Evolutionary conservation across 192 early-diverging fungal genomes (phyloP).

Genomic region (Backusella circina): DNA sequence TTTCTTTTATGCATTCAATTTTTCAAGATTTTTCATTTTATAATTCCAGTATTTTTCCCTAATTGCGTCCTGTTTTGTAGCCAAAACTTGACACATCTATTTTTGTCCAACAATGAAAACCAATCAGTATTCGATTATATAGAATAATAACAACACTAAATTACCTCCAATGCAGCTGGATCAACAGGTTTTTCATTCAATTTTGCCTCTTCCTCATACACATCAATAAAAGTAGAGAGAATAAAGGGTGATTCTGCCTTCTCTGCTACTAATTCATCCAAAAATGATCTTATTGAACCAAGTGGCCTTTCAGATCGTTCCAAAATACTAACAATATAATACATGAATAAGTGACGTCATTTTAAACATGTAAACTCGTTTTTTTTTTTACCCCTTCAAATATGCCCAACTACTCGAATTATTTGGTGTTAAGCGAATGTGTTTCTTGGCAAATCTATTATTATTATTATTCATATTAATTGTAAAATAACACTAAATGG

Average conservation of each 20-base stretch:
- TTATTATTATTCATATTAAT: no score
- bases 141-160: no score
- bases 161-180: conserved; percentile 38
- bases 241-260: conserved; percentile 38
- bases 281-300: conserved; percentile 36
- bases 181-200: conserved; percentile 28
- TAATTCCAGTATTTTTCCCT: conserved; percentile 69
- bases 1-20: conserved; percentile 2
- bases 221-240: conserved; percentile 39
- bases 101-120: no score
- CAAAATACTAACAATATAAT: conserved; percentile 28
- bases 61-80: conserved; percentile 56
- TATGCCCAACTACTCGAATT: conserved; percentile 96
- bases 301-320: conserved; percentile 31
- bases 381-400: conserved; percentile 75
- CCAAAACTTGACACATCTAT: conserved; percentile 53
- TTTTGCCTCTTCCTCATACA: conserved; percentile 45
- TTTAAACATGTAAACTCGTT: no score
- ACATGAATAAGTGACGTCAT: neutral
- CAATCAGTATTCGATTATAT: no score
- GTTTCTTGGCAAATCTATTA: conserved; percentile 55
- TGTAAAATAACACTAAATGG: no score
- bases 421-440: conserved; percentile 77
- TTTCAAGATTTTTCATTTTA: conserved; percentile 30
- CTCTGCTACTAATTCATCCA: conserved; percentile 31